phyloP scores from a whole-genome alignment of 1,284 basidiomycete genomes.

The Papiliotrema terrestris region DNA sequence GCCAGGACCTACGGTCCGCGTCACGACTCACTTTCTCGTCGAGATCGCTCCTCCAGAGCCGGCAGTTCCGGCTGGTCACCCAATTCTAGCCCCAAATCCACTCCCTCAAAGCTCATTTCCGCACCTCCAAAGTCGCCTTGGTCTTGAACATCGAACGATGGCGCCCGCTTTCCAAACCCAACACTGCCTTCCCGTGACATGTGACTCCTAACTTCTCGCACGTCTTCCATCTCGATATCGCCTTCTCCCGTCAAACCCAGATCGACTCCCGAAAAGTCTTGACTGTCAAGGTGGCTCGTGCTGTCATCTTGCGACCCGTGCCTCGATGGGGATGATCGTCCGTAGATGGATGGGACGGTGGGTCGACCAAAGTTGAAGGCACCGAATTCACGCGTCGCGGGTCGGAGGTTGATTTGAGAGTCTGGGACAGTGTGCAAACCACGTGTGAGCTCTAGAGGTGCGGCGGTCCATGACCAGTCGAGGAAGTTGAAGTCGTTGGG shows the following conservation, averaged over 20 bases:
- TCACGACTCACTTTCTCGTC: constrained; percentile 30
- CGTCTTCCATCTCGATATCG: constrained; percentile 45
- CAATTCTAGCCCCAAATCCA: constrained; percentile 48
- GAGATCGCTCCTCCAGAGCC: constrained; percentile 33
- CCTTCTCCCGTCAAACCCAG: constrained; percentile 51
- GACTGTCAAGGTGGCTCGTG: constrained; percentile 68
- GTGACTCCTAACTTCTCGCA: constrained; percentile 24
- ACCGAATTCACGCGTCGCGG: constrained; percentile 34
- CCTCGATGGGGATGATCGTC: constrained; percentile 33
- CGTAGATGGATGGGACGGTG: constrained; percentile 49
- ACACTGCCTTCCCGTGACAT: constrained; percentile 14
- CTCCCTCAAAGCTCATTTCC: constrained; percentile 33
- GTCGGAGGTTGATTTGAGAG: constrained; percentile 26
- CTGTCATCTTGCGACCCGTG: constrained; percentile 38
- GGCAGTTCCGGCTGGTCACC: constrained; percentile 52
- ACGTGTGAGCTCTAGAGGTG: constrained; percentile 11
- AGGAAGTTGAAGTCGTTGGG: constrained; percentile 39
- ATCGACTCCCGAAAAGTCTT: constrained; percentile 60
- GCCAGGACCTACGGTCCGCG: too few species aligned
- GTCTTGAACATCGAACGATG: constrained; percentile 4
- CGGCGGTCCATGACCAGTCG: constrained; percentile 39
- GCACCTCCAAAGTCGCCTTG: constrained; percentile 5
- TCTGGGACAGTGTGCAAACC: constrained; percentile 16
- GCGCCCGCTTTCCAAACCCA: constrained; percentile 3
- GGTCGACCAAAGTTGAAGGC: constrained; percentile 45